These are phyloP conservation scores for Colletotrichum neosansevieriae DNA, from an alignment of 2,329 filamentous ascomycete species.

Conservation along the genomic window DNA sequence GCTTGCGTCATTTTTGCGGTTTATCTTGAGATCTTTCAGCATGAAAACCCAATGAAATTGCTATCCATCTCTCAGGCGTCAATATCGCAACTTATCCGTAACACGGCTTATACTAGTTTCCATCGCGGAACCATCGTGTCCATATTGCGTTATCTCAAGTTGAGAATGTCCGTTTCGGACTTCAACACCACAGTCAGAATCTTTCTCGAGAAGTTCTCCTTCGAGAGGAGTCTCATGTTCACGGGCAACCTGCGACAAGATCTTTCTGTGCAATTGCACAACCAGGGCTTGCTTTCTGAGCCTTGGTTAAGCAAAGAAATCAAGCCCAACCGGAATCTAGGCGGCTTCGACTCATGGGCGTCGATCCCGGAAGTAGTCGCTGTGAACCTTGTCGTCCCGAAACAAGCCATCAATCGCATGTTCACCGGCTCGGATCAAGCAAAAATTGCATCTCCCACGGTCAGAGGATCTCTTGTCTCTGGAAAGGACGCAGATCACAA, in stretches of 20 bases:
- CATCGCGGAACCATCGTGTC: constrained; percentile 55
- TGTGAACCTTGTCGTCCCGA: constrained; percentile 53
- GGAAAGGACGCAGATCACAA: constrained; percentile 41
- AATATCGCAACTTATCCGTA: constrained; percentile 24
- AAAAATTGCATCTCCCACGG: constrained; percentile 44
- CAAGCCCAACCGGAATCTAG: constrained; percentile 40
- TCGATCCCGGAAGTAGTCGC: constrained; percentile 52
- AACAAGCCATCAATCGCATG: constrained; percentile 45
- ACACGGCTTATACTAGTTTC: constrained; percentile 46
- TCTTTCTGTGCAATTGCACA: constrained; percentile 51
- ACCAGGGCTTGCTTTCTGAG: constrained; percentile 50
- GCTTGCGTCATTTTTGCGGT: constrained; percentile 54
- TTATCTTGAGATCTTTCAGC: constrained; percentile 59
- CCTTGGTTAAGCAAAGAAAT: constrained; percentile 46
- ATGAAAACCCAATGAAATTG: constrained; percentile 49
- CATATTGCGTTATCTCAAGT: constrained; percentile 53
- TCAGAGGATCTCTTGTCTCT: constrained; percentile 49
- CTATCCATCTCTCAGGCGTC: constrained; percentile 27
- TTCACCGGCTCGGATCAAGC: constrained; percentile 41
- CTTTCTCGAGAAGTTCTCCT: constrained; percentile 47
- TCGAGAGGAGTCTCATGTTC: constrained; percentile 47
- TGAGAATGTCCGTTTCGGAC: constrained; percentile 49
- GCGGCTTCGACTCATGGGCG: constrained; percentile 53
- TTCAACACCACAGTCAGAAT: constrained; percentile 47
- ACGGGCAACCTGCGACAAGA: constrained; percentile 52